These are phyloP conservation scores for Plasmodium reichenowi DNA, from an alignment of 169 alveolate species.

Conservation along the genomic window DNA sequence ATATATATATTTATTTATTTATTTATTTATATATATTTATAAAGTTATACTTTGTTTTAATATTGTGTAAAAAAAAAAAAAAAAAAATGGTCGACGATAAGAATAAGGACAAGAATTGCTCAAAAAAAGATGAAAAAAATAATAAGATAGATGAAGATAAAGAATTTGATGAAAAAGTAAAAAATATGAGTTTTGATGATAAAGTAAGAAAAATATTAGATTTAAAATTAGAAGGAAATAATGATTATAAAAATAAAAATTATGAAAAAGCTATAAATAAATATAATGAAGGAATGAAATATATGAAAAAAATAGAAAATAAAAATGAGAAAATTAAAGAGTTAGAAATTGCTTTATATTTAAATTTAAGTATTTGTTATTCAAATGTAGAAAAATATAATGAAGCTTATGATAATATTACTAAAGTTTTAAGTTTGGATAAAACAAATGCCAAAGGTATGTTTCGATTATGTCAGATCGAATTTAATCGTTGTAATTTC, in stretches of 20 bases:
- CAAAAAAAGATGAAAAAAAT: neutral
- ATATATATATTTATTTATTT: too few relatives aligned
- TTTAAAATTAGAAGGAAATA: conserved; percentile 57
- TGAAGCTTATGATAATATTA: conserved; percentile 76
- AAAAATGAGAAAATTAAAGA: conserved; percentile 70
- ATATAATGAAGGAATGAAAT: conserved; percentile 43
- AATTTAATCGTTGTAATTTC: conserved; percentile 74
- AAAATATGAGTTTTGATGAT: conserved; percentile 36
- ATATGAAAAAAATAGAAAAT: conserved; percentile 35
- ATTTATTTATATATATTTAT: neutral
- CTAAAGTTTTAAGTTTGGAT: conserved; percentile 69
- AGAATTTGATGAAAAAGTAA: conserved; percentile 35
- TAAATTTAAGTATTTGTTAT: conserved; percentile 77
- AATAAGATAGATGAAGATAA: conserved; percentile 37
- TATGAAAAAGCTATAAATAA: conserved; percentile 44
- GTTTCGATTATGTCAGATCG: conserved; percentile 78
- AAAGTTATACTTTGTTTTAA: neutral
- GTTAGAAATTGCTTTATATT: conserved; percentile 69
- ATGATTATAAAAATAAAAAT: conserved; percentile 52
- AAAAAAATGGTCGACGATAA: conserved; percentile 12
- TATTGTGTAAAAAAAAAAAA: conserved; percentile 3
- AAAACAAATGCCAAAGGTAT: conserved; percentile 77
- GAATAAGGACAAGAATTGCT: neutral
- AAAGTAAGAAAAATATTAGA: conserved; percentile 29
- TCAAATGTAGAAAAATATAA: conserved; percentile 77